Conservation (phyloP, 768 basidiomycete species). For the Mycena venus region DNA sequence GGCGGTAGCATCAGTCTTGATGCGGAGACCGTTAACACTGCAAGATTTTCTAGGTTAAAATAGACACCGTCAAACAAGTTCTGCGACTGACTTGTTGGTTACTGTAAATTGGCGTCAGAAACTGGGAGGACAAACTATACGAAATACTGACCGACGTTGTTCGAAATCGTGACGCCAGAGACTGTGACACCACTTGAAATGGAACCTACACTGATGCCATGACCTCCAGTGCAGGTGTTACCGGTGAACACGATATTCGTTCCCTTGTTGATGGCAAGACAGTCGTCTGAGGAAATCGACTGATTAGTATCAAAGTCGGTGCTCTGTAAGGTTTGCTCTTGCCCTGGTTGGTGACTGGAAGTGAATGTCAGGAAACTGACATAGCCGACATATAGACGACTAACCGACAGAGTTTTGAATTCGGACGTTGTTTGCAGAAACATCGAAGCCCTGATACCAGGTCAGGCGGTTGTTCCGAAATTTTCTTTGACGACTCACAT, state of each 20-base stretch:
- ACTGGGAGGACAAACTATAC: no score
- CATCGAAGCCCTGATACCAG: slow-evolving; percentile 14
- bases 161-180: slow-evolving; percentile 31
- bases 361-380: no score
- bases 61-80: not conserved
- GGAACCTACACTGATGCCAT: slow-evolving; percentile 35
- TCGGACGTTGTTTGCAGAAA: slow-evolving; percentile 28
- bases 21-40: slow-evolving; percentile 34
- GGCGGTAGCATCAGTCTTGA: slow-evolving; percentile 35
- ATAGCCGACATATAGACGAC: not conserved
- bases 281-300: slow-evolving; percentile 26
- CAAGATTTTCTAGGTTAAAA: not conserved
- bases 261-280: slow-evolving; percentile 36
- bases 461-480: not conserved
- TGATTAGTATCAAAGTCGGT: not conserved
- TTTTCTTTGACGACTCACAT: slow-evolving; percentile 11
- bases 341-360: slow-evolving; percentile 34
- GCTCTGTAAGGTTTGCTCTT: not conserved
- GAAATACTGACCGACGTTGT: slow-evolving; percentile 21
- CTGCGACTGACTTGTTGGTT: slow-evolving; percentile 24
- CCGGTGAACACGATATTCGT: slow-evolving; percentile 34
- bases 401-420: slow-evolving; percentile 29
- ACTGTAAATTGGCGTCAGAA: not conserved
- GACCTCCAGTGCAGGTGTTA: slow-evolving; percentile 34
- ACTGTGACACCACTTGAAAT: slow-evolving; percentile 13